Conservation (phyloP, 148 eudicot genomes). For the Nepenthes mirabilis region DNA sequence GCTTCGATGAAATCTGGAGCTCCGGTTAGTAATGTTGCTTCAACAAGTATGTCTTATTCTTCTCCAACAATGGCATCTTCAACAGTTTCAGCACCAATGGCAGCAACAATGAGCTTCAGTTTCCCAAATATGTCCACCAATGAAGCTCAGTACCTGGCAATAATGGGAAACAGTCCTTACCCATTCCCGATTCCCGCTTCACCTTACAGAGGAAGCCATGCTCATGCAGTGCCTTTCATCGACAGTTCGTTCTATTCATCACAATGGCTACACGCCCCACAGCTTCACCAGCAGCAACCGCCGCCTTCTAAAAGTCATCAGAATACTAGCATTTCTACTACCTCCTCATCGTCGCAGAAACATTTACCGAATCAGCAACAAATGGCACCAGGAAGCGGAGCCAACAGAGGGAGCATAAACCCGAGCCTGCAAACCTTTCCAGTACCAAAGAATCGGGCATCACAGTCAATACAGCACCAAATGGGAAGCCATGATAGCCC, state of each 20-base stretch:
- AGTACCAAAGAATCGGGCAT: constrained; percentile 27
- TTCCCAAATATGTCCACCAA: constrained; percentile 55
- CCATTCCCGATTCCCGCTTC: constrained; percentile 68
- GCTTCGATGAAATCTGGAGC: constrained; percentile 32
- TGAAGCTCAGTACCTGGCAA: constrained; percentile 69
- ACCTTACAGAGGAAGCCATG: constrained; percentile 55
- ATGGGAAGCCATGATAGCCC: constrained; percentile 69
- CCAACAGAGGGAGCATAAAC: constrained; percentile 24
- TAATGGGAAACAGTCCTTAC: constrained; percentile 55
- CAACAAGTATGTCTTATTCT: constrained; percentile 25
- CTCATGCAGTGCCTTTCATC: constrained; percentile 66
- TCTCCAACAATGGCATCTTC: constrained; percentile 24
- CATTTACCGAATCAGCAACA: constrained; percentile 66
- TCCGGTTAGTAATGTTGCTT: constrained; percentile 16
- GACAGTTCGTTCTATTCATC: constrained; percentile 80
- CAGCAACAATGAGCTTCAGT: constrained; percentile 69
- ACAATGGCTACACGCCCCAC: constrained; percentile 79
- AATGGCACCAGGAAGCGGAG: constrained; percentile 32
- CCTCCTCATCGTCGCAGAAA: constrained; percentile 60
- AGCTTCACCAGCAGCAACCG: constrained; percentile 49
- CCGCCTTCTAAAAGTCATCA: constrained; percentile 30
- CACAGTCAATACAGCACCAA: constrained; percentile 38
- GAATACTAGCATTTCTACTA: constrained; percentile 40
- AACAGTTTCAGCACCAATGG: constrained; percentile 20
- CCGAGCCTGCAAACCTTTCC: constrained; percentile 47